A percentile compares a stretch with the other conserved stretches of the same genome.
These are phyloP conservation scores for Pyrus pyrifolia DNA, from an alignment of 306 rosid species.

Conservation along the genomic window DNA sequence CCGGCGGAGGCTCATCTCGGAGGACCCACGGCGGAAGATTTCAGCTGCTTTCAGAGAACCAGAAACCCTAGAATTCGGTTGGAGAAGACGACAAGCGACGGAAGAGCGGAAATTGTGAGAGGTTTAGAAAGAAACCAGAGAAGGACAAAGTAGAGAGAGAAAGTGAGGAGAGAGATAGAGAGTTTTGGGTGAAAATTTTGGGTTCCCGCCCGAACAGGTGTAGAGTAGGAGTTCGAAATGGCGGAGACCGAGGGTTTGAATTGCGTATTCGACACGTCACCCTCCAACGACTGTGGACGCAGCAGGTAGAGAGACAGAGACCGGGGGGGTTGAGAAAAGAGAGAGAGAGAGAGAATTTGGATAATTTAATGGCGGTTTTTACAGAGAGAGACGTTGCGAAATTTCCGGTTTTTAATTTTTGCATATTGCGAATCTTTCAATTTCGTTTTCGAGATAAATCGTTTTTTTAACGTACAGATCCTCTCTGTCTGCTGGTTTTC, in stretches of 20 bases:
- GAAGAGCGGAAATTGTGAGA: background rate
- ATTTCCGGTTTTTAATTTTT: background rate
- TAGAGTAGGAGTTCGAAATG: conserved; percentile 32
- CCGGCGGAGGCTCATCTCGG: conserved; percentile 54
- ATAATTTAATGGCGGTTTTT: background rate
- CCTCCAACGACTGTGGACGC: background rate
- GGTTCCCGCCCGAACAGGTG: conserved; percentile 80
- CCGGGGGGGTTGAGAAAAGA: background rate
- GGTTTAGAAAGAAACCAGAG: background rate
- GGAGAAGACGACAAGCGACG: background rate
- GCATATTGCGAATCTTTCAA: background rate
- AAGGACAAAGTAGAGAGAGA: background rate
- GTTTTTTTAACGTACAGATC: background rate
- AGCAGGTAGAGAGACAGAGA: background rate
- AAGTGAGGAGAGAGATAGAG: conserved; percentile 7
- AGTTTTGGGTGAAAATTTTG: conserved; percentile 36
- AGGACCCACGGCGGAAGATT: background rate
- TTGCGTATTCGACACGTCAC: conserved; percentile 47
- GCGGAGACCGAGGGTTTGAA: conserved; percentile 23
- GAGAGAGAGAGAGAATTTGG: background rate
- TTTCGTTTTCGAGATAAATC: background rate
- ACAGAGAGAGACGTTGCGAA: background rate
- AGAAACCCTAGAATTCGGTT: conserved; percentile 8
- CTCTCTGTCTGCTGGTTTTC: background rate
- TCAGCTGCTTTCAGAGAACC: background rate